A percentile compares a stretch with the other conserved stretches of the same genome.
Evolutionary conservation across 2,329 filamentous ascomycete species (phyloP).

Genomic region (Coleophoma eucalyptorum): DNA sequence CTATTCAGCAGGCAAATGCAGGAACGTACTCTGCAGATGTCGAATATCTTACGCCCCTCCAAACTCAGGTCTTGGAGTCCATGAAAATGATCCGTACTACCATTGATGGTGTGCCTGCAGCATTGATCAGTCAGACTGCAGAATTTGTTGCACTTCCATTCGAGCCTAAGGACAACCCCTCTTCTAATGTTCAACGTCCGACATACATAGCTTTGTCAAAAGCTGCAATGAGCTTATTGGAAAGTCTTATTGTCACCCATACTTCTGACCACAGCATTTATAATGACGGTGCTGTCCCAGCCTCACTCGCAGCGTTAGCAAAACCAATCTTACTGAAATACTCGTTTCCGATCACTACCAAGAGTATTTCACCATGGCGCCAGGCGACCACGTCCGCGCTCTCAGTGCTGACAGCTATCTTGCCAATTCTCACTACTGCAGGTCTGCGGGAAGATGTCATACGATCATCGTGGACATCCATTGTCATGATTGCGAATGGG

Average conservation of each 20-base stretch:
- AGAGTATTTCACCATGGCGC: conserved; percentile 71
- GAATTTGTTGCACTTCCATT: conserved; percentile 72
- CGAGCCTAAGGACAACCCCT: conserved; percentile 28
- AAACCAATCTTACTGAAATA: conserved; percentile 79
- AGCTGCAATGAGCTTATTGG: conserved; percentile 68
- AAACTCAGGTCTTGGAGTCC: conserved; percentile 64
- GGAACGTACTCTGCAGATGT: conserved; percentile 68
- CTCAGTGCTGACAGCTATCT: conserved; percentile 60
- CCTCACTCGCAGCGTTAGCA: conserved; percentile 62
- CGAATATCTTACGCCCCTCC: conserved; percentile 69
- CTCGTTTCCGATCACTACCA: conserved; percentile 67
- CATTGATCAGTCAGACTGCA: conserved; percentile 66
- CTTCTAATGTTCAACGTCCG: conserved; percentile 45
- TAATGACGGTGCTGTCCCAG: conserved; percentile 59
- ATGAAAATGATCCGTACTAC: conserved; percentile 67
- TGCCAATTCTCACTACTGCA: conserved; percentile 54
- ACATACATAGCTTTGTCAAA: conserved; percentile 91
- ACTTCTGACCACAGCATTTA: conserved; percentile 65
- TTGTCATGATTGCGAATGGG: conserved; percentile 63
- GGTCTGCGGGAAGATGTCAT: conserved; percentile 40
- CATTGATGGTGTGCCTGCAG: conserved; percentile 58
- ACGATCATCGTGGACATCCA: conserved; percentile 64
- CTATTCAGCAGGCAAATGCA: conserved; percentile 66
- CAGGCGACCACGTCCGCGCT: conserved; percentile 71
- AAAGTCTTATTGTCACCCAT: conserved; percentile 55